Evolutionary conservation across 1,139 yeast species (phyloP).

Genomic region (Torulaspora globosa): DNA sequence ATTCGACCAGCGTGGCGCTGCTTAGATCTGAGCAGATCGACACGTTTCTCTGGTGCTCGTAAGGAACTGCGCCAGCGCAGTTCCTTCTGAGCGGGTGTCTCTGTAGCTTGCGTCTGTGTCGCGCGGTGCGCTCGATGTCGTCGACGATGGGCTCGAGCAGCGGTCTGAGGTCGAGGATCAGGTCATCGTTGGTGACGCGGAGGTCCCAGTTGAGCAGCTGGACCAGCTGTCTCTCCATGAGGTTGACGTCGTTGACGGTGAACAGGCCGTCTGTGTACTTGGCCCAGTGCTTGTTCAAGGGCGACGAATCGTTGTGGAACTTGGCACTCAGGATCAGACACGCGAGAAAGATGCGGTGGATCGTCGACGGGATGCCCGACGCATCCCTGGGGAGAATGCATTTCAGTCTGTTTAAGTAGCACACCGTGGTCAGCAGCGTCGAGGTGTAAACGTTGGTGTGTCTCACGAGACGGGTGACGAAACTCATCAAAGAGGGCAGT

Average conservation of each 20-base stretch:
- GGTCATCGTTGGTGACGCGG: conserved; percentile 51
- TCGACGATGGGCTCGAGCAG: conserved; percentile 61
- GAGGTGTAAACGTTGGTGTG: conserved; percentile 75
- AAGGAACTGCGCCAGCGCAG: conserved; percentile 13
- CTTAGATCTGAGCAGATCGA: conserved; percentile 29
- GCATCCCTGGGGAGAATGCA: conserved; percentile 62
- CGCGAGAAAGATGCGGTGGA: conserved; percentile 71
- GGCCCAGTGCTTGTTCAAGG: conserved; percentile 76
- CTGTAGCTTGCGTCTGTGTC: conserved; percentile 22
- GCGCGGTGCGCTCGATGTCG: conserved; percentile 45
- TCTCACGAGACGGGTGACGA: conserved; percentile 63
- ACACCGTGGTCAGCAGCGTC: conserved; percentile 66
- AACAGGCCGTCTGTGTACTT: conserved; percentile 70
- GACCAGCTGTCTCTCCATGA: conserved; percentile 75
- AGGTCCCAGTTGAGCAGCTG: conserved; percentile 69
- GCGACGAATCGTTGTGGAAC: conserved; percentile 72
- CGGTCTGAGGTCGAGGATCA: conserved; percentile 45
- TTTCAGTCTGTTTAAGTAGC: conserved; percentile 60
- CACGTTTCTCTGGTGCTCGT: conserved; percentile 21
- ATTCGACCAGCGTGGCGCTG: conserved; percentile 21
- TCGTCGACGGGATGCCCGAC: conserved; percentile 70
- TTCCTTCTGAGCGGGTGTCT: conserved; percentile 9
- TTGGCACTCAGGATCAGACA: conserved; percentile 69
- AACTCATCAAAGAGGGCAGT: conserved; percentile 68
- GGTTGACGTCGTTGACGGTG: conserved; percentile 61